Evolutionary conservation across 371 early-diverging fungal species (phyloP).

Genomic region (Mortierella sp.): DNA sequence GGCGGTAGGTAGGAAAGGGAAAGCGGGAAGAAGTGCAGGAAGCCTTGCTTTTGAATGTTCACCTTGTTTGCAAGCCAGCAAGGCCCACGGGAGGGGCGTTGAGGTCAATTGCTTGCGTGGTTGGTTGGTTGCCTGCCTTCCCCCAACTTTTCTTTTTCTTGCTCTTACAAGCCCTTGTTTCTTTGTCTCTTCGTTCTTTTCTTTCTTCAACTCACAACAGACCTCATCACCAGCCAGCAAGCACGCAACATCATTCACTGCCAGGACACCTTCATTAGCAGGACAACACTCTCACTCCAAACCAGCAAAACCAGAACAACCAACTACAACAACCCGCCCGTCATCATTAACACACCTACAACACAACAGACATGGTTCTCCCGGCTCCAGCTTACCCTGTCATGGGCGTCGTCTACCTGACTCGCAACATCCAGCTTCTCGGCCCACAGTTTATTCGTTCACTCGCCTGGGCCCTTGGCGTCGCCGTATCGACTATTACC

Average conservation of each 20-base stretch:
- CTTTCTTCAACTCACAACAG: neutral
- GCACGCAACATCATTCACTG: neutral
- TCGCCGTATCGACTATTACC: slow-evolving; percentile 48
- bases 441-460: slow-evolving; percentile 58
- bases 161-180: neutral
- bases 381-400: slow-evolving; percentile 54
- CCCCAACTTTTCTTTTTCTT: neutral
- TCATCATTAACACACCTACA: neutral
- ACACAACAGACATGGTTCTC: slow-evolving; percentile 32
- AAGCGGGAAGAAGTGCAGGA: neutral
- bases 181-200: neutral
- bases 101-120: too few species aligned
- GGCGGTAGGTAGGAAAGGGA: neutral
- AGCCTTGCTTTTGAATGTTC: too few species aligned
- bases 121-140: too few species aligned
- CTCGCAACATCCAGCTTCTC: slow-evolving; percentile 44
- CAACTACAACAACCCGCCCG: neutral
- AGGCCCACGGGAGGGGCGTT: too few species aligned
- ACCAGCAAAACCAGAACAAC: neutral
- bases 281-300: neutral
- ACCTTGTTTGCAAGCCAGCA: too few species aligned
- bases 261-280: neutral
- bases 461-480: slow-evolving; percentile 42
- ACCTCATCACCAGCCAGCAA: neutral
- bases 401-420: slow-evolving; percentile 48